Percentiles rank a stretch among this genome's conserved stretches.
These are phyloP conservation scores for Dactylellina sp. DNA, from an alignment of 2,329 filamentous ascomycete genomes.

Conservation along the genomic window DNA sequence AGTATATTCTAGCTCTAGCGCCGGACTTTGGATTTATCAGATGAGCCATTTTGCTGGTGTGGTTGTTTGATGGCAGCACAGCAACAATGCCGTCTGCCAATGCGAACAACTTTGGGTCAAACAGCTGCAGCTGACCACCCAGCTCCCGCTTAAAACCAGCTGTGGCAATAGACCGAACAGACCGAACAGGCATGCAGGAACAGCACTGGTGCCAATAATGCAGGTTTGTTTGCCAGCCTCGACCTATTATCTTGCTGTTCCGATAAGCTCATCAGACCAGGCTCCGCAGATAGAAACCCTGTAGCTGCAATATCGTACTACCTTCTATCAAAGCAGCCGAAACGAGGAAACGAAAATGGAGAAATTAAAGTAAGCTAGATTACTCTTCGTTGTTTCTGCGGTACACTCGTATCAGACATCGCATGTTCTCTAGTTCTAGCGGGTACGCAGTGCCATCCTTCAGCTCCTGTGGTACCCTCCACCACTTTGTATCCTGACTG, in stretches of 20 bases:
- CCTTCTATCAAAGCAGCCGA: background rate
- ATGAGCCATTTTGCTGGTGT: slow-evolving; percentile 43
- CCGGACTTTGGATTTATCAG: slow-evolving; percentile 39
- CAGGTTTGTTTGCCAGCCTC: background rate
- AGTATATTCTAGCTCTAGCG: slow-evolving; percentile 8
- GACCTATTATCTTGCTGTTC: too few species aligned
- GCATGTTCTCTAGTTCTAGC: slow-evolving; percentile 52
- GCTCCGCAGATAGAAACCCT: too few species aligned
- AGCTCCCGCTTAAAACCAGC: too few species aligned
- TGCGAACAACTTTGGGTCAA: too few species aligned
- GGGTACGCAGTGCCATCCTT: slow-evolving; percentile 40
- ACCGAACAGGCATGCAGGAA: slow-evolving; percentile 29
- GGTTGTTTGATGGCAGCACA: slow-evolving; percentile 7
- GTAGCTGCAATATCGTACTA: too few species aligned
- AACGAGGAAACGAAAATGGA: background rate
- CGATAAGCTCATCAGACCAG: background rate
- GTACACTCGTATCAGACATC: slow-evolving; percentile 51
- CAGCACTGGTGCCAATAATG: slow-evolving; percentile 5
- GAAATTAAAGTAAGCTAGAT: slow-evolving; percentile 1
- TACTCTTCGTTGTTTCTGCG: slow-evolving; percentile 44
- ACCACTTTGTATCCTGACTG: slow-evolving; percentile 51
- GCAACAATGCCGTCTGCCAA: too few species aligned
- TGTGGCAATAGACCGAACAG: too few species aligned
- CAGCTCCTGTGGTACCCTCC: slow-evolving; percentile 36
- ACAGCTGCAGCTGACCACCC: slow-evolving; percentile 19